phyloP scores from a whole-genome alignment of 2,329 filamentous ascomycete species.

The Fusarium sp. region DNA sequence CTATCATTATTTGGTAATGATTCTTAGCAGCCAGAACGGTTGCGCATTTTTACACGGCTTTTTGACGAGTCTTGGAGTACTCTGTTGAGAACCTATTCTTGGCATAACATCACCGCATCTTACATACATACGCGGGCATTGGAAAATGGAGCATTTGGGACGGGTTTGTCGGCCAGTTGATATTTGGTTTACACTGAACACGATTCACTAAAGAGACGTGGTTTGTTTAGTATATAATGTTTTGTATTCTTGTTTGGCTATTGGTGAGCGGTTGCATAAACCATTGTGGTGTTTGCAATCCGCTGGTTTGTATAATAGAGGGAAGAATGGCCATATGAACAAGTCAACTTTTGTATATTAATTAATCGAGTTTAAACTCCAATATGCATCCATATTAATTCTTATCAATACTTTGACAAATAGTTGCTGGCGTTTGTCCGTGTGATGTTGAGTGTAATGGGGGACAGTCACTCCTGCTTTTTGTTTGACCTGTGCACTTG shows the following conservation, averaged over 20 bases:
- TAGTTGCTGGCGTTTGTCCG: background rate
- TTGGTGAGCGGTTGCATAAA: constrained; percentile 29
- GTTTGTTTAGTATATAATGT: constrained; percentile 47
- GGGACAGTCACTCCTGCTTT: background rate
- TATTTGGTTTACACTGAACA: constrained; percentile 28
- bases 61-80: constrained; percentile 25
- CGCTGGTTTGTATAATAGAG: constrained; percentile 26
- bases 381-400: background rate
- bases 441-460: background rate
- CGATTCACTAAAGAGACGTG: constrained; percentile 18
- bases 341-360: constrained; percentile 22
- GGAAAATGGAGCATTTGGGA: constrained; percentile 30
- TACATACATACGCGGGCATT: constrained; percentile 26
- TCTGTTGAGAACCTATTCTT: constrained; percentile 26
- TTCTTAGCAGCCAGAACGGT: constrained; percentile 26
- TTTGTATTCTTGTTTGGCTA: constrained; percentile 40
- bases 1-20: constrained; percentile 36
- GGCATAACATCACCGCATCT: constrained; percentile 27
- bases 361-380: constrained; percentile 12
- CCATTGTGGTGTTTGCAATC: constrained; percentile 8
- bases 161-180: constrained; percentile 8
- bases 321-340: constrained; percentile 2
- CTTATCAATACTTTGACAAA: background rate
- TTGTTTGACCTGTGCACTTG: background rate
- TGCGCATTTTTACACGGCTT: constrained; percentile 18